Evolutionary conservation across 1,139 yeast species (phyloP).

Genomic region (Kluyveromyces sp.): DNA sequence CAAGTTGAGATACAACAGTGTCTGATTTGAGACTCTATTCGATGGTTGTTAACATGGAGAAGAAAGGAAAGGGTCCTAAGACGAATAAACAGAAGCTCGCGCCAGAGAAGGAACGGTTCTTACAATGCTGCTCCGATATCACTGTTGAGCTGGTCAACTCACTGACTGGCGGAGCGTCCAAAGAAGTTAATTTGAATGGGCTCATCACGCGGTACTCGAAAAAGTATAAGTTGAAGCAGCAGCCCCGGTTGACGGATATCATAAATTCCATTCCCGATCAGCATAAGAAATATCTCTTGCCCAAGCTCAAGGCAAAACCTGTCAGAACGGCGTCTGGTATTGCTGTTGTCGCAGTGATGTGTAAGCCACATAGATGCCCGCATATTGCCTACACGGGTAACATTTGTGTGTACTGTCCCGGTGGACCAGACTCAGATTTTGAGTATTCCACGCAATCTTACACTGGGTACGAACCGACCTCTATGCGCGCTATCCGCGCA

Average conservation of each 20-base stretch:
- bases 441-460: constrained; percentile 97
- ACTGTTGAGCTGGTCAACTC: constrained; percentile 82
- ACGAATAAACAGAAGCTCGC: constrained; percentile 52
- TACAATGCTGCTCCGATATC: constrained; percentile 90
- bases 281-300: constrained; percentile 81
- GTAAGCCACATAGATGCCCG: constrained; percentile 98
- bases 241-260: constrained; percentile 91
- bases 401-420: constrained; percentile 98
- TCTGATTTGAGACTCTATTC: too few species aligned
- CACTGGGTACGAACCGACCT: constrained; percentile 98
- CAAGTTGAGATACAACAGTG: not conserved
- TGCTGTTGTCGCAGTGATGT: constrained; percentile 98
- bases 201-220: constrained; percentile 79
- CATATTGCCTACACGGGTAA: constrained; percentile 98
- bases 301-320: constrained; percentile 94
- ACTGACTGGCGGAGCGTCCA: constrained; percentile 46
- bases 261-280: constrained; percentile 95
- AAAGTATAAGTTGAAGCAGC: constrained; percentile 83
- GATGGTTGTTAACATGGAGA: constrained; percentile 33
- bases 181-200: constrained; percentile 86
- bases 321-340: constrained; percentile 98
- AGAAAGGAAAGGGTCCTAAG: constrained; percentile 33
- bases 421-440: constrained; percentile 98
- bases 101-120: constrained; percentile 86
- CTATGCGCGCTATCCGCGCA: constrained; percentile 97